phyloP scores from a whole-genome alignment of 345 rosid genomes.

The Crucihimalaya himalaica region DNA sequence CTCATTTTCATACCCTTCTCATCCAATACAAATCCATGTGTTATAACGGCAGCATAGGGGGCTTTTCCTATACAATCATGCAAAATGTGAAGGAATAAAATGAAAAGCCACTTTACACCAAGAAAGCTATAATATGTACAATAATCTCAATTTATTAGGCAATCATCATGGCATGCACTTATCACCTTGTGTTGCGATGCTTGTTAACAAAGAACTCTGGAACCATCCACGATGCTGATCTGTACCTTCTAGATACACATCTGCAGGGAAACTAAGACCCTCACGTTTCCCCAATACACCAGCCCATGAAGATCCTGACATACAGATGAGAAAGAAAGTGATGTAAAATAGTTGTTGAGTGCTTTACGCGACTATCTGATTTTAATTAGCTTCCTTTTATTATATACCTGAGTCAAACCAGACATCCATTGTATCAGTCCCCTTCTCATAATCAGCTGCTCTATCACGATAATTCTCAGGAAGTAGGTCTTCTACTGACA shows the following conservation, averaged over 20 bases:
- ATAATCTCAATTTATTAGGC: neutral
- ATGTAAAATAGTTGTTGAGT: constrained; percentile 13
- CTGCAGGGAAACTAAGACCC: constrained; percentile 75
- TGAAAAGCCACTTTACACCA: constrained; percentile 15
- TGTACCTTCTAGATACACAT: constrained; percentile 92
- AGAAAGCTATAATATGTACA: constrained; percentile 23
- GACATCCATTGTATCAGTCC: constrained; percentile 98
- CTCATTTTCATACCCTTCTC: constrained; percentile 98
- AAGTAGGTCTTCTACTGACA: constrained; percentile 82
- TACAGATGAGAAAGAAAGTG: constrained; percentile 19
- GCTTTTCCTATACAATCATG: constrained; percentile 64
- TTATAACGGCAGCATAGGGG: constrained; percentile 78
- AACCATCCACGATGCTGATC: constrained; percentile 99
- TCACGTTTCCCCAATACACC: constrained; percentile 75
- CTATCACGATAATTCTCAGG: constrained; percentile 71
- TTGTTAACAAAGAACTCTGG: constrained; percentile 89
- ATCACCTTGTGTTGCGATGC: constrained; percentile 86
- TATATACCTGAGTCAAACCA: constrained; percentile 93
- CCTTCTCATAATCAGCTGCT: constrained; percentile 82
- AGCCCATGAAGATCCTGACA: constrained; percentile 94
- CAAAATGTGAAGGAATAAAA: constrained; percentile 22
- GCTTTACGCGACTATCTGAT: neutral
- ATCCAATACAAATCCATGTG: constrained; percentile 97
- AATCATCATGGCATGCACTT: constrained; percentile 8
- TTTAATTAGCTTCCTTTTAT: constrained; percentile 3